Base-by-base conservation (phyloP, 2,329 filamentous ascomycete species). In the Stagonosporopsis tanaceti region DNA sequence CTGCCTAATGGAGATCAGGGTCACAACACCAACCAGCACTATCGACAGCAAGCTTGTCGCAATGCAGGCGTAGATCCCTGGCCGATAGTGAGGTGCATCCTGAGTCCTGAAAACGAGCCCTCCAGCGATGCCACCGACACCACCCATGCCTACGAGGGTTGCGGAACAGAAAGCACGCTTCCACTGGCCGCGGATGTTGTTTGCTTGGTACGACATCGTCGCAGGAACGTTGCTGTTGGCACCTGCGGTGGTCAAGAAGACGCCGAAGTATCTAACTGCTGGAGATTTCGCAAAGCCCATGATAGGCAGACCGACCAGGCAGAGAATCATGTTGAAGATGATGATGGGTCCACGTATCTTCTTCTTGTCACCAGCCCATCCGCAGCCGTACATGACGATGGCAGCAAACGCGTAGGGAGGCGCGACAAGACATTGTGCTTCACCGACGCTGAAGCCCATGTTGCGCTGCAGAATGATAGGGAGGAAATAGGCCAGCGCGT, bases 161-260 rank as follows among this genome's bases (percentile, higher is more conserved):
- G 91, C 90, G 57, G 87, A 90, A 73, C 87, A 89, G 65, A 95
- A 88, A 0, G 91, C 91, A 45, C 92, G 86, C 79, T 94, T 96
- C 91, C 91, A 96, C 78, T 95, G 91, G 0, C 91, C 92, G 50
- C 90, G 87, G 69, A 96, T 89, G 76, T 96, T 96, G 78, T 94
- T 95, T 39, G 91, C 90, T 78, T 94, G 91, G 78, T 92, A 95
- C 0, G 90, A 85, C 80, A 96, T 86, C 42, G 86, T 81, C 1
- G 87, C 82, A 0, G 92, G 92, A 4, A 94, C 82, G 72, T 95
- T 95, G 63, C 88, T 85, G 75, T 93, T 93, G 62, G 88, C 87
- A 7, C 90, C 91, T 0, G 89, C 89, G 0, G 89, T 89, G n/a
- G 87, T 84, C 45, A 93, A 78, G 78, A 93, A 93, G 55, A 92